Conservation (phyloP, 2,329 filamentous ascomycete genomes). For the Colletotrichum spaethianum region DNA sequence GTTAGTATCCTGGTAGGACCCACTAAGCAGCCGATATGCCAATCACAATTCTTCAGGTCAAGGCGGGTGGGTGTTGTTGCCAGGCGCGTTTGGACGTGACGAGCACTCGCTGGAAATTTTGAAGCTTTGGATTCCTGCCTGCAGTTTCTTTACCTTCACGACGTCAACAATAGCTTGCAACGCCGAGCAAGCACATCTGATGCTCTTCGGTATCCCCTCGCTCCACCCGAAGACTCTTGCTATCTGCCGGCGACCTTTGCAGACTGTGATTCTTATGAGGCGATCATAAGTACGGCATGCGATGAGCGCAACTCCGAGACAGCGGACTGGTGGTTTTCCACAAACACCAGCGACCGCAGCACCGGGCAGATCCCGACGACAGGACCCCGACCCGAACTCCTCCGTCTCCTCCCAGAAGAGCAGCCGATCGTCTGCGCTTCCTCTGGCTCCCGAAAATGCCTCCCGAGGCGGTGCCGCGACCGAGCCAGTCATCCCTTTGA, state of each 20-base stretch:
- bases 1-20: conserved; percentile 14
- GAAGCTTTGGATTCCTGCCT: conserved; percentile 27
- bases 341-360: conserved; percentile 74
- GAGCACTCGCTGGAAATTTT: conserved; percentile 44
- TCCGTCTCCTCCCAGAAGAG: conserved; percentile 31
- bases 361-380: conserved; percentile 51
- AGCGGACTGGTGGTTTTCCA: conserved; percentile 86
- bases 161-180: conserved; percentile 30
- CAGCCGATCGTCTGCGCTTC: conserved; percentile 52
- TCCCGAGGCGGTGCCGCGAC: conserved; percentile 42
- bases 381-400: conserved; percentile 45
- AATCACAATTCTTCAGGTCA: conserved; percentile 9
- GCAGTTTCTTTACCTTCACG: conserved; percentile 21
- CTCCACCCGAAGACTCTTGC: neutral
- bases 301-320: conserved; percentile 87
- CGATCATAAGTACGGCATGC: conserved; percentile 66
- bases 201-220: neutral
- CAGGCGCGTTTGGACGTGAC: conserved; percentile 57
- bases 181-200: conserved; percentile 19
- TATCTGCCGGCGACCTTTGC: neutral
- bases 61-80: conserved; percentile 39
- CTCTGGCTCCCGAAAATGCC: conserved; percentile 62
- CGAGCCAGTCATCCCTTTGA: conserved; percentile 83
- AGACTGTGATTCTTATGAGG: conserved; percentile 33
- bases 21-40: neutral